These are phyloP conservation scores for Pythium periplocum DNA, from an alignment of 352 stramenopile genomes.

Conservation along the genomic window DNA sequence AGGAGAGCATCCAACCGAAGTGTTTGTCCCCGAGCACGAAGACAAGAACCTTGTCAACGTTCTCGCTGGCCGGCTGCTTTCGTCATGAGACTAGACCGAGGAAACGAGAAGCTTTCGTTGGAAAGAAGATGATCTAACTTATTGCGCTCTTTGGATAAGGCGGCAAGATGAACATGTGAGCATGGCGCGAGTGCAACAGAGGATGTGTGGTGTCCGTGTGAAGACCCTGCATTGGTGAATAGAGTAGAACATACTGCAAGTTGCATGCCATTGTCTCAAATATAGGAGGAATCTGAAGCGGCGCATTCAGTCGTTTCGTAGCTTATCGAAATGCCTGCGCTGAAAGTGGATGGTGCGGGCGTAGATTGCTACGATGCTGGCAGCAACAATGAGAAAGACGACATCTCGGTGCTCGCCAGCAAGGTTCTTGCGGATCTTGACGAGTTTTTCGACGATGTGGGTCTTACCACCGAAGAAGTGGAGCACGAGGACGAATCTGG, in stretches of 20 bases:
- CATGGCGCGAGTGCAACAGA: no score
- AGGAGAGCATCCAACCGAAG: constrained; percentile 43
- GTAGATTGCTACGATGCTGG: not conserved
- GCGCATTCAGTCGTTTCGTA: constrained; percentile 8
- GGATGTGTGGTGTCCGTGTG: no score
- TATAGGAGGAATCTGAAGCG: no score
- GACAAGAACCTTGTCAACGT: constrained; percentile 76
- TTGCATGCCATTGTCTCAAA: no score
- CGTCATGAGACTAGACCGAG: constrained; percentile 18
- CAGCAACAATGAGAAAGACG: not conserved
- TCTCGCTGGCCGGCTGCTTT: constrained; percentile 47
- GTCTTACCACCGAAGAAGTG: not conserved
- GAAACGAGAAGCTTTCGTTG: no score
- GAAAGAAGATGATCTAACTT: no score
- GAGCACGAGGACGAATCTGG: not conserved
- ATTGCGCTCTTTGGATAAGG: no score
- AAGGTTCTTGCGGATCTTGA: constrained; percentile 48
- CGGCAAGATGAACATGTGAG: no score
- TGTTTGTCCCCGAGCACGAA: constrained; percentile 73
- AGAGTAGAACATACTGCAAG: no score
- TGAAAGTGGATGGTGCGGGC: no score
- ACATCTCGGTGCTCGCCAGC: constrained; percentile 23
- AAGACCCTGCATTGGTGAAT: no score
- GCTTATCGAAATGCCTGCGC: no score
- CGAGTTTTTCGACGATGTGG: constrained; percentile 28